Base-by-base conservation (phyloP, 2,329 filamentous ascomycete genomes). In the Trichophyton mentagrophytes region DNA sequence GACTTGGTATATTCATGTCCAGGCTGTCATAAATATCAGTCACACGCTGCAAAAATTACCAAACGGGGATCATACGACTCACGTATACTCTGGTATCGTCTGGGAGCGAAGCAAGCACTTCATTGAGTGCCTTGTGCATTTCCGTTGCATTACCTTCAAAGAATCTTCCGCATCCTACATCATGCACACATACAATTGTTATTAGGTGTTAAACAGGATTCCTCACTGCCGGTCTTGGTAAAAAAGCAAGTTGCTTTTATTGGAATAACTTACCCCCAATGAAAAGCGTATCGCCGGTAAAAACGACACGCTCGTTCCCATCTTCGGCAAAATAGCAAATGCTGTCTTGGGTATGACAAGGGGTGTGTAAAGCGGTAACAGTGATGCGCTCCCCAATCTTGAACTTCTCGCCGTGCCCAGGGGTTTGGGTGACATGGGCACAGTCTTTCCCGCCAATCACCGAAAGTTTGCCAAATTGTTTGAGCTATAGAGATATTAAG, bases 1-100 rank as follows among this genome's bases (percentile, higher is more conserved):
- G 87, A 82, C 75, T 93, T 96, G n/a, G 93, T 99, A 77, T 99
- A 99, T 74, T 97, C 93, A 69, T 99, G 93, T 3, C 93, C 93
- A 17, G 92, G 91, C 86, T 92, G 64, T 22, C 61, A 53, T 49
- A 25, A 55, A 27, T 6, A 30, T 42, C n/a, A 53, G 51, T 40
- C 17, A 58, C 57, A 58, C 58, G 20, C 25, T 46, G 40, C 36
- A 38, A 51, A 22, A 56, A 33, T 3, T n/a, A 38, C 51, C 25
- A 38, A 20, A 2, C 5, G 20, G 17, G 30, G 17, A 17, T 44
- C 46, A 47, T 38, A 42, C 20, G 27, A 78, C 85, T 71, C 74
- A 92, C 88, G 71, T 89, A 99, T 65, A 99, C 89, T 65, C 87
- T 87, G 0, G 93, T 97, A 68, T 97, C 90, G 67, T 95, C 87